Percentiles rank a stretch among this genome's conserved stretches.
Evolutionary conservation across 495 filamentous ascomycete genomes (phyloP).

Genomic region (Podospora pseudocomata): DNA sequence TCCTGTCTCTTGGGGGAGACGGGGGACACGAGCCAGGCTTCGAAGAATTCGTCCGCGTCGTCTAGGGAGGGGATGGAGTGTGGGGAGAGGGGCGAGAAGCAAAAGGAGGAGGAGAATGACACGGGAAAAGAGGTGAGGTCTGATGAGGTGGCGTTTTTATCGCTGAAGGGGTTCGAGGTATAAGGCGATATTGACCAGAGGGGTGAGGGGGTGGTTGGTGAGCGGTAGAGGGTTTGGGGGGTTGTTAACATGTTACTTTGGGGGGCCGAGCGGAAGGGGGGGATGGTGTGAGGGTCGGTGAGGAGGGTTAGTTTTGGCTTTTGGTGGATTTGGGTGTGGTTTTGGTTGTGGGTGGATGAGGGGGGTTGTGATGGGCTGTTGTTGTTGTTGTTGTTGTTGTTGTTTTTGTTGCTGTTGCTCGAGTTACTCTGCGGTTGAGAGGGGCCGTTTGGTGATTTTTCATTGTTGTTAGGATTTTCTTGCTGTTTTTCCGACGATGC

Average conservation of each 20-base stretch:
- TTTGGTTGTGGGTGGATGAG: background rate
- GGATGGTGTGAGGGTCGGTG: conserved; percentile 8
- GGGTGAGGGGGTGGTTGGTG: background rate
- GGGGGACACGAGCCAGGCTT: background rate
- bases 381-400: background rate
- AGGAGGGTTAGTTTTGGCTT: conserved; percentile 10
- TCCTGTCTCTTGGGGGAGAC: background rate
- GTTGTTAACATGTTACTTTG: background rate
- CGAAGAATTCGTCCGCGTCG: background rate
- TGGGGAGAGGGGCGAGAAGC: background rate
- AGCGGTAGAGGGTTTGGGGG: background rate
- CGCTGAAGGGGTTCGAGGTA: background rate
- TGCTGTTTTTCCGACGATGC: background rate
- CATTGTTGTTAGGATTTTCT: background rate
- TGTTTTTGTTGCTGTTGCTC: background rate
- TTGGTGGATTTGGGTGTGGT: background rate
- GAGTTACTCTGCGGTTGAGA: background rate
- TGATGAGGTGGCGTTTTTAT: background rate
- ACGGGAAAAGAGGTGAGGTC: background rate
- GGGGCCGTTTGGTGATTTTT: background rate
- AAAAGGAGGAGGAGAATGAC: background rate
- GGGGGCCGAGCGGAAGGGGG: background rate
- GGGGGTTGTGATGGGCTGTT: background rate
- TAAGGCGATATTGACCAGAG: background rate
- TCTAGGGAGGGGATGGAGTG: background rate